These are phyloP conservation scores for Suillus ampliporus DNA, from an alignment of 768 basidiomycete genomes.

Conservation along the genomic window DNA sequence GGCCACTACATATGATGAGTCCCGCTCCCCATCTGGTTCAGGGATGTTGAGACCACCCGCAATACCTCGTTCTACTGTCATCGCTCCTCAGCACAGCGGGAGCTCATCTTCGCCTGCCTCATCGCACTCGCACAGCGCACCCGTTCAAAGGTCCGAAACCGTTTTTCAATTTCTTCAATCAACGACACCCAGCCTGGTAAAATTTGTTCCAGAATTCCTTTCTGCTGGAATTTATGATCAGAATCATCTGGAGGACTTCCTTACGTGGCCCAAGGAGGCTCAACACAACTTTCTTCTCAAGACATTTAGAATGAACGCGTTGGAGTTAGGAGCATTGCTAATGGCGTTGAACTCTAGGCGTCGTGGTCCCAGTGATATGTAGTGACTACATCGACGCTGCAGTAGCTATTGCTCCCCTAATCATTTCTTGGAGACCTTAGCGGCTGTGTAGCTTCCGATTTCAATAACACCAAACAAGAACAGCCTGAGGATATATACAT, in stretches of 20 bases:
- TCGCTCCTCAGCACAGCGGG: not conserved
- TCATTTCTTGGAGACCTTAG: not conserved
- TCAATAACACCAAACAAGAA: not conserved
- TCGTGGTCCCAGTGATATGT: not conserved
- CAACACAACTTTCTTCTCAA: constrained; percentile 3
- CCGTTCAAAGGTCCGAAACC: not conserved
- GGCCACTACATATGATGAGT: not conserved
- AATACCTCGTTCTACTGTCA: not conserved
- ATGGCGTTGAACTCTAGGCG: not conserved
- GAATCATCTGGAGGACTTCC: not conserved
- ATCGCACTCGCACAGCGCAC: not conserved
- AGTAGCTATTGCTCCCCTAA: not conserved
- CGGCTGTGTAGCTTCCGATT: not conserved
- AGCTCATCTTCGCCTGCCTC: not conserved
- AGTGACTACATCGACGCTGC: not conserved
- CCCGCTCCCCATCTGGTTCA: not conserved
- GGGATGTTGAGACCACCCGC: not conserved
- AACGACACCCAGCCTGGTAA: constrained; percentile 1
- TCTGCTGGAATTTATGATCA: constrained; percentile 7
- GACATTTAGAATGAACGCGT: not conserved
- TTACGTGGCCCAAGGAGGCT: not conserved
- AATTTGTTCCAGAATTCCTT: not conserved
- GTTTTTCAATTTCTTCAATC: constrained; percentile 1
- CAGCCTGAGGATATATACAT: too few species aligned
- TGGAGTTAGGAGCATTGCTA: not conserved